These are phyloP conservation scores for Hymenotorrendiella dingleyae DNA, from an alignment of 2,329 filamentous ascomycete species.

Conservation along the genomic window DNA sequence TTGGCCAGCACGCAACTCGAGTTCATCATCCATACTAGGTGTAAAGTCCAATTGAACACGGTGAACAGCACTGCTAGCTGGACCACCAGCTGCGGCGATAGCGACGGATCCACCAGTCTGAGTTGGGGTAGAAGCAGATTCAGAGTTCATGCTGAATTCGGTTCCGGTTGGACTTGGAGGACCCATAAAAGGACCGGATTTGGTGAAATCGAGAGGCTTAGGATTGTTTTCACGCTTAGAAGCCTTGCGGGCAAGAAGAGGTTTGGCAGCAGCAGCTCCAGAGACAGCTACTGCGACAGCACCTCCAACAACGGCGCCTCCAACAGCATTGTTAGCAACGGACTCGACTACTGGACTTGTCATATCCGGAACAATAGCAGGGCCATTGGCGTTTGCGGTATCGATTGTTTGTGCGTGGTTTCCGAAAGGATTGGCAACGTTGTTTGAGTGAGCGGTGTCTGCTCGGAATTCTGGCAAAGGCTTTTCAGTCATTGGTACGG, in stretches of 20 bases:
- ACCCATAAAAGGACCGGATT: conserved; percentile 31
- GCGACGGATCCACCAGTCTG: conserved; percentile 48
- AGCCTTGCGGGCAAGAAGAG: conserved; percentile 44
- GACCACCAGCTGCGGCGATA: conserved; percentile 57
- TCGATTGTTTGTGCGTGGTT: conserved; percentile 48
- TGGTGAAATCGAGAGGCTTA: conserved; percentile 46
- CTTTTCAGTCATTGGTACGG: conserved; percentile 21
- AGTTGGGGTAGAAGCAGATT: conserved; percentile 41
- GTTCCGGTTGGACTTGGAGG: conserved; percentile 57
- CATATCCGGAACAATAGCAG: conserved; percentile 35
- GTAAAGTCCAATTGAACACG: conserved; percentile 92
- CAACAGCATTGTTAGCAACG: conserved; percentile 25
- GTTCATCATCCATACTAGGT: conserved; percentile 87
- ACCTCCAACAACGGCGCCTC: conserved; percentile 33
- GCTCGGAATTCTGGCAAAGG: conserved; percentile 37
- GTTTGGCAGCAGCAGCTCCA: conserved; percentile 19
- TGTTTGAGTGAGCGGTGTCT: conserved; percentile 39
- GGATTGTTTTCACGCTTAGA: conserved; percentile 50
- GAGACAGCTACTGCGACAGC: conserved; percentile 17
- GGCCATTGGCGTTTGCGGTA: conserved; percentile 36
- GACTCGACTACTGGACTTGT: conserved; percentile 11
- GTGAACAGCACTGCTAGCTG: conserved; percentile 63
- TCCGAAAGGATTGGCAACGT: conserved; percentile 67
- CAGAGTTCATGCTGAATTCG: conserved; percentile 54
- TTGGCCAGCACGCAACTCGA: conserved; percentile 74